Base-by-base conservation (phyloP, 805 yeast genomes). In the Suhomyces xylopsoci region DNA sequence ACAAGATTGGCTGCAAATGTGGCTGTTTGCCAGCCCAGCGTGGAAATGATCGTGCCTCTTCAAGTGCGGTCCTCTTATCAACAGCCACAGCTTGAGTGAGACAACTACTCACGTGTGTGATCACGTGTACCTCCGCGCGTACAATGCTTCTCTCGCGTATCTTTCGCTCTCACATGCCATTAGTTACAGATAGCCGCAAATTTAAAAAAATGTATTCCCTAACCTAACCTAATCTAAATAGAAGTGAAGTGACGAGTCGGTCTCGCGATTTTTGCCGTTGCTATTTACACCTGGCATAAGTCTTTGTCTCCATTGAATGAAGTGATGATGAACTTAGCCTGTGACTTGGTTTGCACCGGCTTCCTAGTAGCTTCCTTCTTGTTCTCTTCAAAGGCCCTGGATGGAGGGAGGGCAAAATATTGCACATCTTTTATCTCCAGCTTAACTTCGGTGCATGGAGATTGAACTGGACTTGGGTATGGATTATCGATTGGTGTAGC, bases 391-490 rank as follows among this genome's bases (percentile, higher is more conserved):
- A 17, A 19, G n/a, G 44, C 42, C 30, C 34, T 48, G 3, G 51
- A 54, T 17, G 62, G 62, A 3, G 66, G 65, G 9, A 62, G 56
- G 9, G 57, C 49, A 32, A 62, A 51, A n/a, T 41, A 36, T 47
- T 55, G 58, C 24, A 59, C 56, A 20, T 64, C 66, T n/a, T 40
- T 50, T n/a, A 53, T 52, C 20, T 57, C 60, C 38, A 57, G 60
- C 38, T 58, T 58, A 5, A 56, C 51, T 24, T 57, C 59, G 12
- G 56, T 41, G 32, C 54, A 53, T 12, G 74, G 73, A 3, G 73
- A 68, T 40, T 59, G 59, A 10, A 63, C 54, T 1, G 74, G 74
- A 55, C 68, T 64, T 42, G 74, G 73, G 53, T 70, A 69, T 22
- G 69, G 66, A 36, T 63, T 58, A 46, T 64, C 63, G 19, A 61